Base-by-base conservation (phyloP, 768 basidiomycete genomes). In the Rhodotorula kratochvilovae region DNA sequence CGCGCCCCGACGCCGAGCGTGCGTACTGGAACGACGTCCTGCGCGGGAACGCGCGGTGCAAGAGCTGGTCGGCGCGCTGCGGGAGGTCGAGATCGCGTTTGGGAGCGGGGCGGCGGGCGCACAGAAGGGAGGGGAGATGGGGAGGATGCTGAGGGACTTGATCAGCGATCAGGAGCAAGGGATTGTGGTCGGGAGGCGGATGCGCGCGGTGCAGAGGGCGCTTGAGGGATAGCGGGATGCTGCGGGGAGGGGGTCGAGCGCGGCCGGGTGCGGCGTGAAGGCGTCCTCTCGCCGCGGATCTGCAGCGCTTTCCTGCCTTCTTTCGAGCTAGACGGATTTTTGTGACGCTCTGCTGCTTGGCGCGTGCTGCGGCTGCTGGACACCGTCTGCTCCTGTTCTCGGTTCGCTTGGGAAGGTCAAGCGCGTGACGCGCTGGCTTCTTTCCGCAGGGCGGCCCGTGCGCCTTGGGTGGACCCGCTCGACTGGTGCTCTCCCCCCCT, bases 111-210 rank as follows among this genome's bases (percentile, higher is more conserved):
- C 46, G 0, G n/a, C 10, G 39, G 68, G 65, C 16, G 61, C 48
- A 63, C 62, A 61, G 54, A 62, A 74, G 55, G 72, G 68, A 0
- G 60, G 67, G 21, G 61, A 42, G 61, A 67, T 69, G 66, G 64
- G 54, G 48, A 53, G 46, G 42, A 57, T 27, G 60, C 11, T 70
- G 33, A 16, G 46, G 33, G 46, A 25, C 29, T 25, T 46, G 29
- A 35, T 46, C 31, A 4, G 5, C 43, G 59, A 61, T 12, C 43
- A 61, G 43, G 59, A 61, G 43, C 42, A 46, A 19, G 45, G 59
- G 45, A 61, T 61, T 42, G 36, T 25, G 6, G 35, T 57, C 12
- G 56, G 25, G 25, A 35, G 56, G 36, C 39, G 56, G 56, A n/a
- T 57, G 36, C 33, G 27, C 19, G 63, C 63, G 8, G 35, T 12